These are phyloP conservation scores for Ophiostoma montium DNA, from an alignment of 2,329 filamentous ascomycete genomes.

Conservation along the genomic window DNA sequence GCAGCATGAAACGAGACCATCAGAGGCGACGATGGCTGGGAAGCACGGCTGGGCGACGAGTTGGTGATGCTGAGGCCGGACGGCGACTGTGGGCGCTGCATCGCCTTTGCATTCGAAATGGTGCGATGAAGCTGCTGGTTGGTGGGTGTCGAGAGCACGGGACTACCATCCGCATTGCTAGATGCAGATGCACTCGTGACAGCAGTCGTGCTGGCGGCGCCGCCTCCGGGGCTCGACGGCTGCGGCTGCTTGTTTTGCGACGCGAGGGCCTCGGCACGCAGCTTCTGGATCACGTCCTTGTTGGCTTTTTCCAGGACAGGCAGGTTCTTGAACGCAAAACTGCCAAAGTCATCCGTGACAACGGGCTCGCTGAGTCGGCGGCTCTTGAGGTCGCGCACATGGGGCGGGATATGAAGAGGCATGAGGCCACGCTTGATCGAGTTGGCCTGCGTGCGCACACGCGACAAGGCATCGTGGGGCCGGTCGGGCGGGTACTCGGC, in stretches of 20 bases:
- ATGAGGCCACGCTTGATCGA: conserved; percentile 83
- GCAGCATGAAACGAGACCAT: conserved; percentile 91
- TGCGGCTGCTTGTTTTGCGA: conserved; percentile 37
- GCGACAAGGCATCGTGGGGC: conserved; percentile 85
- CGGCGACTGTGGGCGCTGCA: conserved; percentile 71
- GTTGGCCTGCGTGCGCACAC: conserved; percentile 75
- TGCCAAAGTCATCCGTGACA: conserved; percentile 82
- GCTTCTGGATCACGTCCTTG: conserved; percentile 95
- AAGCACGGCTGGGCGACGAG: conserved; percentile 76
- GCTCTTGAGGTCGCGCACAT: conserved; percentile 81
- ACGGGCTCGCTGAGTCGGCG: conserved; percentile 84
- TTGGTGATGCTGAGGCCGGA: conserved; percentile 66
- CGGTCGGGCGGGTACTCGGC: conserved; percentile 61
- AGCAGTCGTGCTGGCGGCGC: conserved; percentile 5
- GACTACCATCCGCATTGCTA: conserved; percentile 70
- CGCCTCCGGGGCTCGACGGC: conserved; percentile 26
- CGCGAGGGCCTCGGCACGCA: conserved; percentile 79
- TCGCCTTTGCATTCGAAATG: conserved; percentile 66
- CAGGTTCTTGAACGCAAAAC: conserved; percentile 92
- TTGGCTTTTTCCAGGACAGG: conserved; percentile 95
- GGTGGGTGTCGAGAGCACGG: conserved; percentile 47
- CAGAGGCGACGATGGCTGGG: conserved; percentile 70
- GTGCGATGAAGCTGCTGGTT: conserved; percentile 59
- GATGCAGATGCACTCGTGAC: conserved; percentile 37
- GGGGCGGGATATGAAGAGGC: conserved; percentile 89